Evolutionary conservation across 805 yeast species (phyloP), one percentile per base, ranked within the genome.

Genomic region (Brettanomyces naardenensis): DNA sequence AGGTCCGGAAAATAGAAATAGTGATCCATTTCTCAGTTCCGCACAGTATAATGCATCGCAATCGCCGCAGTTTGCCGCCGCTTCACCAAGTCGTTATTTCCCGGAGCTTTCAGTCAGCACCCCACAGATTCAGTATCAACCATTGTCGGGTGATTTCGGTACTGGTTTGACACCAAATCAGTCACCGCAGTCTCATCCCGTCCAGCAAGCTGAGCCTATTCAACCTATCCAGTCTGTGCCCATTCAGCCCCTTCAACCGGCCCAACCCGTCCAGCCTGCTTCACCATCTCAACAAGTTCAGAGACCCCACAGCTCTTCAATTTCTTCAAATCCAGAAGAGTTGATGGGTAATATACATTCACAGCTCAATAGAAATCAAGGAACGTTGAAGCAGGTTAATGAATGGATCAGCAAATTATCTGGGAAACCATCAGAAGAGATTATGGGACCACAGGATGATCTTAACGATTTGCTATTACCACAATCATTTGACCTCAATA

Each of bases 321-420:
- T 33, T 3, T 30, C 41, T 3, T 47, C 49, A 7, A 38, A 36
- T 13, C 47, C 57, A 4, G 48, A 48, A 6, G 30, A 44, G n/a
- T 28, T 53, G 18, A 51, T 61, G 50, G 58, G 60, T 19, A 71
- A 65, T 15, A 61, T 74, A 33, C 75, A 73, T 44, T 65, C 64
- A 33, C 73, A 64, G 40, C 55, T 73, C 9, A 55, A 56, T 35
- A 67, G 64, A 46, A 75, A 73, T 44, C 76, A 75, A 10, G 69
- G 65, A 43, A 66, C 75, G 3, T 62, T 74, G 38, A 72, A 64
- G 51, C 78, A 73, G 48, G 75, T 71, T 2, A 75, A 71, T 49
- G 78, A 74, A 42, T 73, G 78, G 78, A 64, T 73, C 33, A 69
- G 27, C 17, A 45, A 37, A 31, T 15, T 35, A 5, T 35, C 38